Conservation (phyloP, 2,329 filamentous ascomycete species). For the Xylaria sp. region DNA sequence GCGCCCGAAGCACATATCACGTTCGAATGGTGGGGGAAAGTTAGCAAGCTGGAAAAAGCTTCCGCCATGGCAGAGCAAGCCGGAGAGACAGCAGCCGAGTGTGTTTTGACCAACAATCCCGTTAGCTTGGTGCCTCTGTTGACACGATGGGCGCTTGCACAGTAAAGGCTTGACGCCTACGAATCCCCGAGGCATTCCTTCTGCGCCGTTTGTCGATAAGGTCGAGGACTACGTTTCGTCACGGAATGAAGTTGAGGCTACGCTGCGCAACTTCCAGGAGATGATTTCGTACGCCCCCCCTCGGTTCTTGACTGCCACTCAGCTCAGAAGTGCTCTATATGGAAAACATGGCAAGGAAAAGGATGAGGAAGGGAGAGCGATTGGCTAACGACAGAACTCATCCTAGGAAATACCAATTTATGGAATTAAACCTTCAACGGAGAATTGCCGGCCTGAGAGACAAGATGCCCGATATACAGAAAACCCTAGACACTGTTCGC, state of each 20-base stretch:
- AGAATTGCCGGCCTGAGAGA: conserved; percentile 84
- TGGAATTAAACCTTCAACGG: conserved; percentile 93
- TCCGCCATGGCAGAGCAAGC: conserved; percentile 28
- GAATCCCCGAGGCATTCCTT: conserved; percentile 85
- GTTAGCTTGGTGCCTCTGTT: conserved; percentile 13
- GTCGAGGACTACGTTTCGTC: conserved; percentile 88
- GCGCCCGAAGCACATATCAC: neutral
- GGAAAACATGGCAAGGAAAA: neutral
- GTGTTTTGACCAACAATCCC: conserved; percentile 1
- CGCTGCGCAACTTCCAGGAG: conserved; percentile 86
- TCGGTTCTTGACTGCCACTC: conserved; percentile 16
- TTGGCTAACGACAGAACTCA: conserved; percentile 33
- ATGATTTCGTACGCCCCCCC: conserved; percentile 81
- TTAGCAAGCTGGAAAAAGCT: conserved; percentile 3
- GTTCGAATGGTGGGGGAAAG: neutral
- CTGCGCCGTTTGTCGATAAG: conserved; percentile 85
- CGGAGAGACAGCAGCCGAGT: conserved; percentile 28
- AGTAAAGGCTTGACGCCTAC: conserved; percentile 66
- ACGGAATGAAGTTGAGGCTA: conserved; percentile 81
- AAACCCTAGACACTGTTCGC: conserved; percentile 89
- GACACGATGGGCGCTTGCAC: conserved; percentile 11
- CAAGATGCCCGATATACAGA: conserved; percentile 97
- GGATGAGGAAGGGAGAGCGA: neutral
- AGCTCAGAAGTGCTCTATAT: neutral
- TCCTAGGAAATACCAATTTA: conserved; percentile 96